Percentiles rank a stretch among this genome's conserved stretches.
Conservation (phyloP, 768 basidiomycete genomes). For the Russula abietina region DNA sequence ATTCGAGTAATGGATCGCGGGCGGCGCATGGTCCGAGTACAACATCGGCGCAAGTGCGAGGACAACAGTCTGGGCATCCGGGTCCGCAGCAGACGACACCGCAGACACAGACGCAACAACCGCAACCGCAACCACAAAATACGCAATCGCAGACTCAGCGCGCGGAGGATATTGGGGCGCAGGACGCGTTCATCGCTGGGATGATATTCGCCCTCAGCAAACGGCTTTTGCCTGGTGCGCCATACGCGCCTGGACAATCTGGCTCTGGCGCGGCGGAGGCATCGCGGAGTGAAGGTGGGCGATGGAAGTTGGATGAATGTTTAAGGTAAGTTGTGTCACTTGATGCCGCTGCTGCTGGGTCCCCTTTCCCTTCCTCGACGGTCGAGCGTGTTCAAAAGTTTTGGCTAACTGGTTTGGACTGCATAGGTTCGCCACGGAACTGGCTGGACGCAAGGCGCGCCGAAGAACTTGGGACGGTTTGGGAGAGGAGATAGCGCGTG, state of each 20-base stretch:
- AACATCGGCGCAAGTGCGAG: not conserved
- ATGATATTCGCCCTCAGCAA: constrained; percentile 81
- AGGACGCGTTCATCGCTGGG: constrained; percentile 79
- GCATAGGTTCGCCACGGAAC: constrained; percentile 73
- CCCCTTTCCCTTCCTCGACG: too few relatives aligned
- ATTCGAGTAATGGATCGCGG: constrained; percentile 29
- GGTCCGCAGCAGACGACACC: not conserved
- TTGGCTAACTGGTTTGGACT: not conserved
- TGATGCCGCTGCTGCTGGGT: too few relatives aligned
- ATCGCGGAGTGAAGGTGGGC: constrained; percentile 34
- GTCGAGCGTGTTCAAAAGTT: too few relatives aligned
- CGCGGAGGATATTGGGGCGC: constrained; percentile 69
- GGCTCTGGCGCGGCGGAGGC: constrained; percentile 21
- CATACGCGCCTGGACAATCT: constrained; percentile 59
- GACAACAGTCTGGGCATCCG: constrained; percentile 7
- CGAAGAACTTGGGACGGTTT: constrained; percentile 59
- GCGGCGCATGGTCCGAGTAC: constrained; percentile 28
- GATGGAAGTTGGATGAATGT: constrained; percentile 81
- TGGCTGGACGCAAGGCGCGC: constrained; percentile 70
- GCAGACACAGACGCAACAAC: not conserved
- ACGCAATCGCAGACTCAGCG: constrained; percentile 27
- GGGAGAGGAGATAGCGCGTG: constrained; percentile 63
- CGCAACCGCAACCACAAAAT: not conserved
- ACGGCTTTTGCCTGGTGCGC: constrained; percentile 63
- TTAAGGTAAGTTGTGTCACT: constrained; percentile 44